Percentiles rank a stretch among this genome's conserved stretches.
These are phyloP conservation scores for Alternaria arborescens DNA, from an alignment of 2,329 filamentous ascomycete species.

Conservation along the genomic window DNA sequence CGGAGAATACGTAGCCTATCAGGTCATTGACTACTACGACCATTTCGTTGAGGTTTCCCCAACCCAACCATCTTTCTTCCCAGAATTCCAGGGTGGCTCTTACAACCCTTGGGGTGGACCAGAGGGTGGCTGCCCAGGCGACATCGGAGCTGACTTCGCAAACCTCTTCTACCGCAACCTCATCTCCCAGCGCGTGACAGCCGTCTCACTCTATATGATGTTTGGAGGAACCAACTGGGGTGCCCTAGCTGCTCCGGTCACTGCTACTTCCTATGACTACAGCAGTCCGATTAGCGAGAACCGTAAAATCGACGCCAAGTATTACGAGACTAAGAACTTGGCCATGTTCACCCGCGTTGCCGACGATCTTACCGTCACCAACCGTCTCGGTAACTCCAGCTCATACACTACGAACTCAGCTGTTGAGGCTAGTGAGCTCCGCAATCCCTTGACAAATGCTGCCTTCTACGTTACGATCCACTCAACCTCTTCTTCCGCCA, in stretches of 20 bases:
- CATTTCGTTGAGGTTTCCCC: constrained; percentile 55
- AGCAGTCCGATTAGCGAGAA: constrained; percentile 69
- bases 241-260: constrained; percentile 64
- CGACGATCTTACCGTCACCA: constrained; percentile 64
- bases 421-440: constrained; percentile 64
- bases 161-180: constrained; percentile 72
- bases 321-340: constrained; percentile 69
- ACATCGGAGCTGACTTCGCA: constrained; percentile 67
- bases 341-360: constrained; percentile 68
- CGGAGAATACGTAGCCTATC: constrained; percentile 66
- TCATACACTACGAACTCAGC: constrained; percentile 61
- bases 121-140: constrained; percentile 62
- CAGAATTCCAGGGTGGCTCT: constrained; percentile 67
- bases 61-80: constrained; percentile 63
- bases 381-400: constrained; percentile 60
- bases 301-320: constrained; percentile 66
- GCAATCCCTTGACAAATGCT: constrained; percentile 65
- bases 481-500: constrained; percentile 60
- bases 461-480: constrained; percentile 69
- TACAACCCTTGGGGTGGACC: constrained; percentile 71
- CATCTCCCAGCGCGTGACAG: constrained; percentile 67
- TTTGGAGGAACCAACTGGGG: constrained; percentile 73
- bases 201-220: constrained; percentile 70
- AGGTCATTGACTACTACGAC: constrained; percentile 58
- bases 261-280: constrained; percentile 70